Evolutionary conservation across 2,329 filamentous ascomycete genomes (phyloP), one percentile per base, ranked within the genome.

Genomic region (Zasmidium citrigriseum): DNA sequence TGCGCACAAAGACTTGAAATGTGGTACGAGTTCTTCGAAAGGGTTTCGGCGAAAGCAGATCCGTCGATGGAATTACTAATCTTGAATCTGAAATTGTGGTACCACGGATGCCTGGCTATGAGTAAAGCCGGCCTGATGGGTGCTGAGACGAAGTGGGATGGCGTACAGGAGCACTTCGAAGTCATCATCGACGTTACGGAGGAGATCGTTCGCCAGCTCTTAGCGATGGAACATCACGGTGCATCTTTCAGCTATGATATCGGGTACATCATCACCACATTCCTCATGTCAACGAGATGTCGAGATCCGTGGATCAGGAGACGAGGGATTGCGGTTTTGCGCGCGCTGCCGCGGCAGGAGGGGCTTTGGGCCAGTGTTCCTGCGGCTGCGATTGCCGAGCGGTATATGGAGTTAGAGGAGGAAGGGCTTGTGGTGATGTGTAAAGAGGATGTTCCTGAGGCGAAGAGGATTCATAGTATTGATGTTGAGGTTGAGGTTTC

Each of bases 321-420:
- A 4, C 48, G 61, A 49, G 65, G 61, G 1, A 56, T 67, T 20
- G 14, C 21, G 34, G 38, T 65, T 16, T 27, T 65, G 38, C 53
- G 48, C 10, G 54, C 41, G 1, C 34, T 53, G 5, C 59, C 59
- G 4, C 20, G 60, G n/a, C 63, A 66, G 34, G 65, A 67, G 50
- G 65, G 65, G 12, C 46, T 59, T 1, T 67, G 65, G 65, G 55
- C 61, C 16, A 54, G 22, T 48, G 44, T 56, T 2, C 57, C 55
- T 2, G 63, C 65, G 1, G 63, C 64, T 4, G 52, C 51, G 11
- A 45, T 64, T 7, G 60, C 57, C 5, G 53, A 65, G 45, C 50
- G 55, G 16, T 63, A 60, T 63, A 58, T 65, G 22, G 14, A 57
- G 23, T 46, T 64, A 10, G 65, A 67, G 49, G 63, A 67, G 45